These are phyloP conservation scores for Cupressus sempervirens DNA, from an alignment of 75 land plant genomes.

Conservation along the genomic window DNA sequence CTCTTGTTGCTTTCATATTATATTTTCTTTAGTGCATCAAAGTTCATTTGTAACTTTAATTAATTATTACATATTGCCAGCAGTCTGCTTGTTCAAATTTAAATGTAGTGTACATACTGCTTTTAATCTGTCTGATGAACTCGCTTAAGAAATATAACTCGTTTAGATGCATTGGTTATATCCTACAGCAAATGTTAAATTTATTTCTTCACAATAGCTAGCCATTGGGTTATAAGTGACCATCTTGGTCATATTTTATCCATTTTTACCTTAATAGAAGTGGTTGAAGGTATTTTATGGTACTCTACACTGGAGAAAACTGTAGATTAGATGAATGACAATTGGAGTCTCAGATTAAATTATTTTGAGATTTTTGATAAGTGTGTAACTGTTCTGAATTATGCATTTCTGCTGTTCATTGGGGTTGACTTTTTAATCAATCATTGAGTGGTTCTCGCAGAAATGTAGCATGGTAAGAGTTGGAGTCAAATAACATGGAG, in stretches of 20 bases:
- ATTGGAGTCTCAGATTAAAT: neutral
- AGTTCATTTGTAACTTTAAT: neutral
- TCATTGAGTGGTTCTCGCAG: too few species aligned
- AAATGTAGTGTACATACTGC: neutral
- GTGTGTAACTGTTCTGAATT: neutral
- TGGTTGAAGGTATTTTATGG: neutral
- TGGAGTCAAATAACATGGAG: too few species aligned
- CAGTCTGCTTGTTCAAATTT: neutral
- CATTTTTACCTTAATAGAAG: neutral
- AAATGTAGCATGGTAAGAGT: too few species aligned
- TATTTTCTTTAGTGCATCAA: neutral
- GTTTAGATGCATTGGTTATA: neutral
- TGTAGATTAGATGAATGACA: neutral
- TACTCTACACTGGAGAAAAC: neutral
- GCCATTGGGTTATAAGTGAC: neutral
- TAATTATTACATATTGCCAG: neutral
- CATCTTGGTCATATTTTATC: neutral
- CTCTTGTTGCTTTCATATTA: neutral
- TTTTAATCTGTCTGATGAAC: neutral
- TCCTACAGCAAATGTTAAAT: neutral
- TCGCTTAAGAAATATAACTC: neutral
- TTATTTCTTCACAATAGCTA: neutral
- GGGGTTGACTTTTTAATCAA: too few species aligned
- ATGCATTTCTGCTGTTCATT: too few species aligned
- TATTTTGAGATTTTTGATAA: neutral